Evolutionary conservation across 805 yeast genomes (phyloP), one percentile per base, ranked within the genome.

Genomic region (Candida verbasci): DNA sequence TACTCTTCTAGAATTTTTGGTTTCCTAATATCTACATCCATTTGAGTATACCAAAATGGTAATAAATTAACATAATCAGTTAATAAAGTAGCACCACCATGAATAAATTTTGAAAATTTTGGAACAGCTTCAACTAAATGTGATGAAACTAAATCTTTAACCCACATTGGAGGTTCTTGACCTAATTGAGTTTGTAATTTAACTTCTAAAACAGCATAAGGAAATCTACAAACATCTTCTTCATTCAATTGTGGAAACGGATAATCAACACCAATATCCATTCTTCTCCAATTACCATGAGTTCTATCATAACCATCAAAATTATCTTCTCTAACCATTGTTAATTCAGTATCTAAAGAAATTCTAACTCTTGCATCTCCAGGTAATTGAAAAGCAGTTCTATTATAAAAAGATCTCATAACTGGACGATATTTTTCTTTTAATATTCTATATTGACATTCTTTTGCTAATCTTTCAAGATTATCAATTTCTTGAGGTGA

Each of bases 291-390:
- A 63, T 93, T 93, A 27, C 82, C 82, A 47, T 86, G 72, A 2
- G 97, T 86, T 60, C 98, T 78, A 56, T 88, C 91, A 40, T 70
- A 60, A 17, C 96, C 96, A 61, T 93, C 98, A 55, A 93, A 93
- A 58, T 91, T 81, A 59, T 93, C 99, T 62, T 93, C 99, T 59
- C 98, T 81, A 28, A 91, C 88, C 96, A 93, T 86, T n/a, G 95
- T 72, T 47, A 93, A 75, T 65, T 93, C 97, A 0, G 98, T 91
- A 58, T 93, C 99, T 45, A 93, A 78, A 30, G 98, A 93, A 46
- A 94, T 93, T 71, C 99, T 88, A 27, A 93, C 99, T 55, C 98
- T 79, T 6, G 99, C 98, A 62, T 93, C 99, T 41, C 99, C 99
- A 5, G 99, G 98, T 40, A 93, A 76, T 69, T 93, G 98, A 76